Conservation (phyloP, 768 basidiomycete genomes). For the Grammothele lineata region DNA sequence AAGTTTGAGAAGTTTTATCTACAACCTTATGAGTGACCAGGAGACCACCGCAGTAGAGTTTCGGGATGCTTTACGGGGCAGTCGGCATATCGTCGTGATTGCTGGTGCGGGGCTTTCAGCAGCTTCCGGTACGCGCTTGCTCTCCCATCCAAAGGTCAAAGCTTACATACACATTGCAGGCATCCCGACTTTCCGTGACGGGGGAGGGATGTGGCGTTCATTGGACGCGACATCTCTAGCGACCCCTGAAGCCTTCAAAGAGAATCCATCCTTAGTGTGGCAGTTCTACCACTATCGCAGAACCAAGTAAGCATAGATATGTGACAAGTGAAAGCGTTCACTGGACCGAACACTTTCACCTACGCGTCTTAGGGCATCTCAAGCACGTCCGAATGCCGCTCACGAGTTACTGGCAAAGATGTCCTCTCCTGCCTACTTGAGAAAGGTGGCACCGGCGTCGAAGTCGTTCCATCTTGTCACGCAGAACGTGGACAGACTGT, state of each 20-base stretch:
- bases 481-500: slow-evolving; percentile 55
- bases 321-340: background rate
- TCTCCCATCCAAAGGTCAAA: background rate
- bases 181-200: slow-evolving; percentile 46
- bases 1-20: too few relatives aligned
- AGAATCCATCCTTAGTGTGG: slow-evolving; percentile 36
- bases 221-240: slow-evolving; percentile 46
- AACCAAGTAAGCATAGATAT: slow-evolving; percentile 30
- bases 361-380: slow-evolving; percentile 36
- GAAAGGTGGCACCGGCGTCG: slow-evolving; percentile 36
- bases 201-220: slow-evolving; percentile 45
- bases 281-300: slow-evolving; percentile 60
- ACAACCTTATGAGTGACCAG: too few relatives aligned
- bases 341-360: background rate
- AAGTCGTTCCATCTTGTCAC: slow-evolving; percentile 48
- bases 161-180: slow-evolving; percentile 12
- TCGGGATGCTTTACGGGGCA: slow-evolving; percentile 1
- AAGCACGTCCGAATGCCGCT: slow-evolving; percentile 48
- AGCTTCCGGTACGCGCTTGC: slow-evolving; percentile 39
- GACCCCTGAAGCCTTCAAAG: slow-evolving; percentile 44
- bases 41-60: slow-evolving; percentile 7
- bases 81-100: slow-evolving; percentile 33
- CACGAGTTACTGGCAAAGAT: slow-evolving; percentile 47
- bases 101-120: slow-evolving; percentile 56
- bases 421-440: slow-evolving; percentile 33